Evolutionary conservation across 768 basidiomycete species (phyloP).

Genomic region (Mycena olivaceomarginata): DNA sequence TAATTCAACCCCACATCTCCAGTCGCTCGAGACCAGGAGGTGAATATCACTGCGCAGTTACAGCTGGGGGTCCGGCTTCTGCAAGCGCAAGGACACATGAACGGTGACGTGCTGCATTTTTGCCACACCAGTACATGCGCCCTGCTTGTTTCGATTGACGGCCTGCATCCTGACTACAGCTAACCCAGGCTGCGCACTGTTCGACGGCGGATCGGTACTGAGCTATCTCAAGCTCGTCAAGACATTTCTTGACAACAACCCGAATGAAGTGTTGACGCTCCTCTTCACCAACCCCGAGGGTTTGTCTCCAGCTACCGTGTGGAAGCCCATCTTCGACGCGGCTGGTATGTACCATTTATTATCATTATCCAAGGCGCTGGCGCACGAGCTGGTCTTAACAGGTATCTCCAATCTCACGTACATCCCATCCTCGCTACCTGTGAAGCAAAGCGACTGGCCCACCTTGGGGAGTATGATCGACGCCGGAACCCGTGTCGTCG

Average conservation of each 20-base stretch:
- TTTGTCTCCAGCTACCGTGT: slow-evolving; percentile 65
- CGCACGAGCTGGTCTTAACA: slow-evolving; percentile 25
- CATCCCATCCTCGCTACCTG: slow-evolving; percentile 67
- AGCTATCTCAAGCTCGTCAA: slow-evolving; percentile 73
- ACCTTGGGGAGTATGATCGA: slow-evolving; percentile 79
- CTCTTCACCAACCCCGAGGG: slow-evolving; percentile 82
- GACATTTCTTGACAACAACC: slow-evolving; percentile 74
- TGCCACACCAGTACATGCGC: slow-evolving; percentile 77
- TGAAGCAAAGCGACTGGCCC: slow-evolving; percentile 74
- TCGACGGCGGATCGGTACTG: slow-evolving; percentile 71
- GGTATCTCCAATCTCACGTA: slow-evolving; percentile 69
- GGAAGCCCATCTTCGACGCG: slow-evolving; percentile 71
- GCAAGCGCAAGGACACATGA: slow-evolving; percentile 75
- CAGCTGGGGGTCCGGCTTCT: slow-evolving; percentile 72
- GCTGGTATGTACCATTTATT: slow-evolving; percentile 57
- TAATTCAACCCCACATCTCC: background rate
- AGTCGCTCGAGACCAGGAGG: slow-evolving; percentile 69
- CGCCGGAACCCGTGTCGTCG: slow-evolving; percentile 74
- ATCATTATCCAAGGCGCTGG: background rate
- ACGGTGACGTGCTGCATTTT: slow-evolving; percentile 71
- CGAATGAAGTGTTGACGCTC: slow-evolving; percentile 79
- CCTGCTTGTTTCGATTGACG: background rate
- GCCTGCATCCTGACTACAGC: slow-evolving; percentile 9
- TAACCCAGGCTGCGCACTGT: slow-evolving; percentile 65
- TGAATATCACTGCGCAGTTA: slow-evolving; percentile 70